Conservation (phyloP, 2,329 filamentous ascomycete species). For the Aspergillus sp. region DNA sequence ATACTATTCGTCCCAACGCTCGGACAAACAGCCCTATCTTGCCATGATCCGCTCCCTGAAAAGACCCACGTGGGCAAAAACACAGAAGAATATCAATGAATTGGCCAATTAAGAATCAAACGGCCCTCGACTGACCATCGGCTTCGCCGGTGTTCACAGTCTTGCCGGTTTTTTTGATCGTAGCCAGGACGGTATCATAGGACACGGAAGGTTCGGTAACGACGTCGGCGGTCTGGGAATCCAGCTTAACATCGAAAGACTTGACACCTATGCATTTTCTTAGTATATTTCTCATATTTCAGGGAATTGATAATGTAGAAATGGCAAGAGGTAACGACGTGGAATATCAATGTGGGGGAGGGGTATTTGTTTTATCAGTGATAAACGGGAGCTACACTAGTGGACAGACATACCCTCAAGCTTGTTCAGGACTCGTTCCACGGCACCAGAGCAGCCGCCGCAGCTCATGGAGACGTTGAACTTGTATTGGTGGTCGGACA, state of each 20-base stretch:
- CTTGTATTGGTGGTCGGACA: conserved; percentile 84
- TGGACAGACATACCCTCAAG: conserved; percentile 60
- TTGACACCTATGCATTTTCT: conserved; percentile 59
- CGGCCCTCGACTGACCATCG: conserved; percentile 32
- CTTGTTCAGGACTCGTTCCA: conserved; percentile 86
- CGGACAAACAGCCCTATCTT: too few relatives aligned
- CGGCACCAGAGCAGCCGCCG: conserved; percentile 88
- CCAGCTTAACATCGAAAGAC: conserved; percentile 77
- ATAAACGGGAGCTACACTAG: not conserved
- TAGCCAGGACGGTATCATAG: conserved; percentile 74
- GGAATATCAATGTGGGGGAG: not conserved
- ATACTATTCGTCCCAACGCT: too few relatives aligned
- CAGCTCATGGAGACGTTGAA: conserved; percentile 94
- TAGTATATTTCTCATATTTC: not conserved
- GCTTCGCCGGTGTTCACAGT: conserved; percentile 61
- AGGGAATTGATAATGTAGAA: not conserved
- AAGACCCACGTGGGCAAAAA: too few relatives aligned
- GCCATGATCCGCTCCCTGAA: too few relatives aligned
- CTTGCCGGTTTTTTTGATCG: conserved; percentile 94
- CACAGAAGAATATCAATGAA: too few relatives aligned
- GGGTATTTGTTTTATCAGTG: not conserved
- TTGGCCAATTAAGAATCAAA: conserved; percentile 17
- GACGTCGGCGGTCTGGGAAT: conserved; percentile 73
- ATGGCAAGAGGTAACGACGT: not conserved
- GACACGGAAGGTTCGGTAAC: conserved; percentile 59